Evolutionary conservation across 306 rosid genomes (phyloP), one percentile per base, ranked within the genome.

Genomic region (Astragalus glycyphyllos): DNA sequence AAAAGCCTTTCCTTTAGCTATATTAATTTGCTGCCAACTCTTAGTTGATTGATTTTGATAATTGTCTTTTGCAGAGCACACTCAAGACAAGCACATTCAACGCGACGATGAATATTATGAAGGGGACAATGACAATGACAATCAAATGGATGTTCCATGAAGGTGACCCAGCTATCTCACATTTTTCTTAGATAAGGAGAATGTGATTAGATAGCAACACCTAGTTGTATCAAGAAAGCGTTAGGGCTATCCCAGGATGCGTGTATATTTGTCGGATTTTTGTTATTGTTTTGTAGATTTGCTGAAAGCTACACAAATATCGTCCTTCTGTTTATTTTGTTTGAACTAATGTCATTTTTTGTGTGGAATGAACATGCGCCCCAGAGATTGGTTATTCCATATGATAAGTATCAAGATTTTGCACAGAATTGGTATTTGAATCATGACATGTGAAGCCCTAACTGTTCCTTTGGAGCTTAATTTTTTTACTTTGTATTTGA

Each of bases 101-200:
- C 96, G 95, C 0, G 95, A 94, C 16, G 97, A 94, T 48, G 98
- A 94, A 75, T 91, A 87, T 75, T 94, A 94, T 26, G 96, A 87
- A 10, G 98, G 95, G 31, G 96, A 90, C 84, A 89, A 94, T 49
- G 98, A 94, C 65, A 83, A 94, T 5, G 98, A 90, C 79, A 87
- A 88, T 58, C 91, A 90, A 77, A 82, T 84, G 87, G 96, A 94
- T 16, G 88, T 80, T 71, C 63, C 73, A 15, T 85, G 84, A 77
- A 72, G 59, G 44, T 73, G 58, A 60, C 58, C 50, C 32, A 17
- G 37, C 50, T 11, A 11, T 15, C 31, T 26, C 31, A 68, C 12
- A 41, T 6, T 63, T 68, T 26, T 26, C n/a, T 12, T 69, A 62
- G 66, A 63, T 13, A 51, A 32, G 40, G 58, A 65, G 70, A 48